Evolutionary conservation across 2,329 filamentous ascomycete species (phyloP), one percentile per base, ranked within the genome.

Genomic region (Rosellinia necatrix): DNA sequence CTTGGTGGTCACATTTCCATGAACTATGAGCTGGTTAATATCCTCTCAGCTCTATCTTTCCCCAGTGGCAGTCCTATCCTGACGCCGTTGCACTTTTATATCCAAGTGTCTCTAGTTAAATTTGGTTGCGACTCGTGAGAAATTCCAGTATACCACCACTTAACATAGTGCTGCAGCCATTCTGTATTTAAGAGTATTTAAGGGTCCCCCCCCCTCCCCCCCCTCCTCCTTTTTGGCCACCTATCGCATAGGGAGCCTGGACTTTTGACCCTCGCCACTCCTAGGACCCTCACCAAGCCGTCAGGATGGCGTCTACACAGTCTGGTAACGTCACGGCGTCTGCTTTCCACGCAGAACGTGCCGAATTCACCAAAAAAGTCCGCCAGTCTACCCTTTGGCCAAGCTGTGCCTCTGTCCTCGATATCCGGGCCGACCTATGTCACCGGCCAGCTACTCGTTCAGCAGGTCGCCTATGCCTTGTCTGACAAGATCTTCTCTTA

Each of bases 401-500:
- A 83, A 71, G 72, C 74, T 49, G 78, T 85, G 40, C 59, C 80
- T 21, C 72, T 85, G 56, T 73, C 80, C 29, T 78, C 81, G 66
- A 90, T 97, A 73, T 87, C 83, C 58, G 94, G 93, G 13, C 90
- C 93, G 64, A 94, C 90, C 53, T 99, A 99, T 76, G 83, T 93
- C 59, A 97, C 93, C 35, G 90, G 92, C 25, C 94, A 99, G 77
- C 86, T 91, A 19, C 84, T 99, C 53, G 89, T 97, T 63, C 94
- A 99, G 78, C 94, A 99, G 76, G 89, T 97, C 63, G 91, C 93
- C 59, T 99, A 96, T 77, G 85, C 90, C 62, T 82, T 99, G 59
- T 97, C 93, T 53, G 92, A 97, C 80, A 96, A 96, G 81, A 87
- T 97, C 76, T 99, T 96, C 78, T 90, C 92, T 53, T 97, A 96